Evolutionary conservation across 306 rosid species (phyloP).

Genomic region (Prunus mongolica): DNA sequence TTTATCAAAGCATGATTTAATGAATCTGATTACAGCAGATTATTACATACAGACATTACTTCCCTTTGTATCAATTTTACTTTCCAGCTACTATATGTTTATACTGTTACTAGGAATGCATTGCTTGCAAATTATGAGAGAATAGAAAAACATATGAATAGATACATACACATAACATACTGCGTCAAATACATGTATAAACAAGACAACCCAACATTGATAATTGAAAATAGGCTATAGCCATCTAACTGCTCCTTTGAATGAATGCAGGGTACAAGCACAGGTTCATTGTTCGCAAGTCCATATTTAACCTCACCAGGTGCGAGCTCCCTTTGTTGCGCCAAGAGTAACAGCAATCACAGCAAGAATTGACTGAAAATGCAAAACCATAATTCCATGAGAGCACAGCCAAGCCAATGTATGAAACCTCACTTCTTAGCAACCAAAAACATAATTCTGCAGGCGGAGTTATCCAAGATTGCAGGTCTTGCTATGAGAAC

Average conservation of each 20-base stretch:
- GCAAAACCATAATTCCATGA: slow-evolving; percentile 13
- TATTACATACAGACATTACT: neutral
- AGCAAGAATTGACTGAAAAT: slow-evolving; percentile 58
- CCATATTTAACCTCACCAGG: slow-evolving; percentile 30
- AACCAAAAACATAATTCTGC: no score
- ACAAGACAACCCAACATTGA: neutral
- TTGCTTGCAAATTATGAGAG: neutral
- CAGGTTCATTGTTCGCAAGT: neutral
- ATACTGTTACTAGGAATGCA: neutral
- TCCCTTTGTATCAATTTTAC: neutral
- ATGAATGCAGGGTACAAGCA: neutral
- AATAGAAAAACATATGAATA: neutral
- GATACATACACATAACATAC: neutral
- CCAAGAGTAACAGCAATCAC: slow-evolving; percentile 49
- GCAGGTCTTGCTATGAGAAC: neutral
- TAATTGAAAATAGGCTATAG: neutral
- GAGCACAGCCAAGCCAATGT: slow-evolving; percentile 7
- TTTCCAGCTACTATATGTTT: neutral
- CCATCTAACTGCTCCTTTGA: neutral
- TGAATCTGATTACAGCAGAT: neutral
- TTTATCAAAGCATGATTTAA: neutral
- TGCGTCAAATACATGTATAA: neutral
- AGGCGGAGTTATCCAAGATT: neutral
- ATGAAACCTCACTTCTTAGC: neutral
- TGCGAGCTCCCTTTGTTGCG: slow-evolving; percentile 26